Conservation (phyloP, 768 basidiomycete species). For the Stropharia rugosoannulata region DNA sequence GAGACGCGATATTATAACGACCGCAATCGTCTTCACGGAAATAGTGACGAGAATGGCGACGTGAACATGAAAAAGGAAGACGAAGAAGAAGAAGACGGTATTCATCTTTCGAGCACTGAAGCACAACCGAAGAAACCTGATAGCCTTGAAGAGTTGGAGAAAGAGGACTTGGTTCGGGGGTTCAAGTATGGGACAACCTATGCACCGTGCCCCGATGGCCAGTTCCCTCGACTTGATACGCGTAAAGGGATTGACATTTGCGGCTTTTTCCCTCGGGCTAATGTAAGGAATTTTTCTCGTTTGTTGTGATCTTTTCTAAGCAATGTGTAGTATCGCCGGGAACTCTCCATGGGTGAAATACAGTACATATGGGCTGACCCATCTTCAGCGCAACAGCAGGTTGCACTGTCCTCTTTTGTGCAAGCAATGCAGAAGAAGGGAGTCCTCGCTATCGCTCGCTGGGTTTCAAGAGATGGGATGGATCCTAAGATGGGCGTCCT, state of each 20-base stretch:
- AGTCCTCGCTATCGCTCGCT: conserved; percentile 78
- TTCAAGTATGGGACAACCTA: conserved; percentile 92
- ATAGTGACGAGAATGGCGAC: conserved; percentile 35
- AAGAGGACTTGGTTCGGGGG: conserved; percentile 76
- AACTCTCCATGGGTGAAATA: conserved; percentile 81
- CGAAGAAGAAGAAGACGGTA: conserved; percentile 25
- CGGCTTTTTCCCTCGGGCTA: conserved; percentile 71
- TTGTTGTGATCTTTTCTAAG: conserved; percentile 2
- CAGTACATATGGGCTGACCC: conserved; percentile 84
- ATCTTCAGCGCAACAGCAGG: conserved; percentile 63
- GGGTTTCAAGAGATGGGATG: conserved; percentile 68
- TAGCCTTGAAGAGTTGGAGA: conserved; percentile 58
- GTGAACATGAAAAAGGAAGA: conserved; percentile 40
- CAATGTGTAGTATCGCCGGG: conserved; percentile 69
- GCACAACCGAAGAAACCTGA: conserved; percentile 31
- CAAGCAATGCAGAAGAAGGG: conserved; percentile 73
- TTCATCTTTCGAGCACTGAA: conserved; percentile 23
- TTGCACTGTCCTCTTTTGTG: conserved; percentile 84
- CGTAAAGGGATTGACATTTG: conserved; percentile 85
- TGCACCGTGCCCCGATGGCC: conserved; percentile 83
- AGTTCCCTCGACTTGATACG: conserved; percentile 73
- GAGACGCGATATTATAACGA: conserved; percentile 60
- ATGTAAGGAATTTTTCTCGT: conserved; percentile 41
- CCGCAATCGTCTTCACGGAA: conserved; percentile 32
- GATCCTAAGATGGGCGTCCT: conserved; percentile 89